Evolutionary conservation across 331 rosid genomes (phyloP).

Genomic region (Prunus yedoensis): DNA sequence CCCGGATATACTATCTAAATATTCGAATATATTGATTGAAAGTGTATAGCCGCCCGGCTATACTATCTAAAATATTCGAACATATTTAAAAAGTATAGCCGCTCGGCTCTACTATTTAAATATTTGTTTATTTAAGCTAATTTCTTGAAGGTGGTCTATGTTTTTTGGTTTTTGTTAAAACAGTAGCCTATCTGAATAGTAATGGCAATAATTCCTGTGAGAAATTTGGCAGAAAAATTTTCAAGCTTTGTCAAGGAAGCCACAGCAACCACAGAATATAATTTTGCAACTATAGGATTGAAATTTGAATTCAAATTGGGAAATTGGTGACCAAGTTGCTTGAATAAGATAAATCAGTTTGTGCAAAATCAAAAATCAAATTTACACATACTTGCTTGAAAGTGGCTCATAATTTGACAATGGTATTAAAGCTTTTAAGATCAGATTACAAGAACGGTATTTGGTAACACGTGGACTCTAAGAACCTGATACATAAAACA

Average conservation of each 20-base stretch:
- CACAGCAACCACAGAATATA: not conserved
- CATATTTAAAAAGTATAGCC: too few species aligned
- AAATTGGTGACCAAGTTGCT: not conserved
- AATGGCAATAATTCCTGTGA: too few species aligned
- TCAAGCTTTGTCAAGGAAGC: conserved; percentile 4
- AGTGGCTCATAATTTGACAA: not conserved
- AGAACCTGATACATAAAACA: conserved; percentile 17
- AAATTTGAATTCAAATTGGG: not conserved
- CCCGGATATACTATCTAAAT: too few species aligned
- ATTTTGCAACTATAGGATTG: not conserved
- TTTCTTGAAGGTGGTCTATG: rapidly evolving
- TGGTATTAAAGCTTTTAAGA: not conserved
- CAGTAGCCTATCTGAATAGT: too few species aligned
- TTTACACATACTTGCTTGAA: not conserved
- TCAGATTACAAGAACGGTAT: not conserved
- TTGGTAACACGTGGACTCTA: not conserved
- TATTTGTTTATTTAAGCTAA: too few species aligned
- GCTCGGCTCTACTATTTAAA: too few species aligned
- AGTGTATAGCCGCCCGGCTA: too few species aligned
- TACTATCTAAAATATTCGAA: too few species aligned
- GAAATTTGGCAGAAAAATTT: not conserved
- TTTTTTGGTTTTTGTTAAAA: too few species aligned
- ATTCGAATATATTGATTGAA: too few species aligned
- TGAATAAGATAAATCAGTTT: not conserved
- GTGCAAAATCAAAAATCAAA: not conserved